phyloP scores from a whole-genome alignment of 768 basidiomycete genomes.

The Calocybe indica region DNA sequence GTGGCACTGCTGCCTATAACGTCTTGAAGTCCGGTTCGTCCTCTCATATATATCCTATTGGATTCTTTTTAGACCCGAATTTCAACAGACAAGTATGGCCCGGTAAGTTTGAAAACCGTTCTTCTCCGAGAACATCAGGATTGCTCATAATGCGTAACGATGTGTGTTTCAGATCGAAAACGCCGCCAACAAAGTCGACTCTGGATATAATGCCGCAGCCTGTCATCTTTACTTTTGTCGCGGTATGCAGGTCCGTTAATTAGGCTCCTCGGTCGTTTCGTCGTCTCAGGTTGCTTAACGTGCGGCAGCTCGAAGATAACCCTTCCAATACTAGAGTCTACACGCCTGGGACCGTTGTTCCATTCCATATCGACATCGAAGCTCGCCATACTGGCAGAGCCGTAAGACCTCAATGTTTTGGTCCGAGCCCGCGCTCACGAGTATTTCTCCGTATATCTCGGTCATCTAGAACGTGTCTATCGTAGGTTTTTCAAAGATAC shows the following conservation, averaged over 20 bases:
- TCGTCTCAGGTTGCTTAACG: neutral
- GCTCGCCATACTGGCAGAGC: conserved; percentile 30
- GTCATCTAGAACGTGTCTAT: conserved; percentile 26
- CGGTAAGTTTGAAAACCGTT: conserved; percentile 14
- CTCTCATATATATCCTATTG: neutral
- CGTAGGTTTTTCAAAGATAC: conserved; percentile 7
- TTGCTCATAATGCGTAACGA: neutral
- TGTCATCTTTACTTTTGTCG: conserved; percentile 30
- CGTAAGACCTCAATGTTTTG: conserved; percentile 6
- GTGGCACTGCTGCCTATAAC: conserved; percentile 22
- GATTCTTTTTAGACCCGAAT: neutral
- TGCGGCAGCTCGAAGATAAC: conserved; percentile 23
- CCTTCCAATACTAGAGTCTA: conserved; percentile 20
- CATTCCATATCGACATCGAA: conserved; percentile 23
- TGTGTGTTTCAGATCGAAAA: conserved; percentile 22
- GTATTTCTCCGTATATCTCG: neutral
- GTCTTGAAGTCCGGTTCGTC: conserved; percentile 19
- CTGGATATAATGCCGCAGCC: conserved; percentile 22
- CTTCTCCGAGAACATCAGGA: neutral
- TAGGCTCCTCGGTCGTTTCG: neutral
- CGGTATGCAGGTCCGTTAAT: conserved; percentile 21
- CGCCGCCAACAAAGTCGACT: conserved; percentile 20
- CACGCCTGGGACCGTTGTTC: conserved; percentile 21
- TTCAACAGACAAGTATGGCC: conserved; percentile 19
- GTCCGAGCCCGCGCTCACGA: too few relatives aligned